These are phyloP conservation scores for Pseudocercospora pini-densiflorae DNA, from an alignment of 2,329 filamentous ascomycete genomes.

Conservation along the genomic window DNA sequence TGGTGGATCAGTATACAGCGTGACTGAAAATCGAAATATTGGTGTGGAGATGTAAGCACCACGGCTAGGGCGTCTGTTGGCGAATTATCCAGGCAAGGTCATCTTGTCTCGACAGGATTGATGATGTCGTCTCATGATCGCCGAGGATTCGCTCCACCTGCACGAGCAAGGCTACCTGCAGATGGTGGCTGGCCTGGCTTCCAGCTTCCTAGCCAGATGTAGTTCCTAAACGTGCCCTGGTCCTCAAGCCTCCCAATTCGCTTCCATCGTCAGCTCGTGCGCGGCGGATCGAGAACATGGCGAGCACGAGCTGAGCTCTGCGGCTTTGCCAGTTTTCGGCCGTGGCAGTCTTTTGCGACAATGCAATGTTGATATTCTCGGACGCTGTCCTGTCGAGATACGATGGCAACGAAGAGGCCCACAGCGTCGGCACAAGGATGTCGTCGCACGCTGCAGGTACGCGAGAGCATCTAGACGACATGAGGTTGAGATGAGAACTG, in stretches of 20 bases:
- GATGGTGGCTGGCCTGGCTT: constrained; percentile 9
- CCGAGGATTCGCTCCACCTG: constrained; percentile 5
- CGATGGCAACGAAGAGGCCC: constrained; percentile 3
- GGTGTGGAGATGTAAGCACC: not conserved
- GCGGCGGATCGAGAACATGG: not conserved
- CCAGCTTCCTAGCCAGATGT: not conserved
- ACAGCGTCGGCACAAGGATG: constrained; percentile 20
- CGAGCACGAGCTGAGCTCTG: not conserved
- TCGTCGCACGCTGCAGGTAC: constrained; percentile 20
- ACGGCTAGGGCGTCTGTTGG: not conserved
- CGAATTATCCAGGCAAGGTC: not conserved
- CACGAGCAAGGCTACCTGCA: constrained; percentile 5
- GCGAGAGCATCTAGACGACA: constrained; percentile 5
- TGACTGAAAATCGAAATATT: not conserved
- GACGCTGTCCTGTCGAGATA: not conserved
- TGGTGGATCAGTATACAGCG: constrained; percentile 1
- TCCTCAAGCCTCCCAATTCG: constrained; percentile 7
- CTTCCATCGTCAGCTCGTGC: constrained; percentile 16
- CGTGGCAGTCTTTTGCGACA: not conserved
- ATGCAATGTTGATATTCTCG: not conserved
- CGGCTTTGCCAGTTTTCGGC: not conserved
- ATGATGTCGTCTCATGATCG: constrained; percentile 9
- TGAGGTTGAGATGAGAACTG: not conserved
- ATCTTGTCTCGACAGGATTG: not conserved
- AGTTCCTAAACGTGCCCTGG: constrained; percentile 4